Evolutionary conservation across 352 stramenopile species (phyloP), one percentile per base, ranked within the genome.

Genomic region (Globisporangium splendens): DNA sequence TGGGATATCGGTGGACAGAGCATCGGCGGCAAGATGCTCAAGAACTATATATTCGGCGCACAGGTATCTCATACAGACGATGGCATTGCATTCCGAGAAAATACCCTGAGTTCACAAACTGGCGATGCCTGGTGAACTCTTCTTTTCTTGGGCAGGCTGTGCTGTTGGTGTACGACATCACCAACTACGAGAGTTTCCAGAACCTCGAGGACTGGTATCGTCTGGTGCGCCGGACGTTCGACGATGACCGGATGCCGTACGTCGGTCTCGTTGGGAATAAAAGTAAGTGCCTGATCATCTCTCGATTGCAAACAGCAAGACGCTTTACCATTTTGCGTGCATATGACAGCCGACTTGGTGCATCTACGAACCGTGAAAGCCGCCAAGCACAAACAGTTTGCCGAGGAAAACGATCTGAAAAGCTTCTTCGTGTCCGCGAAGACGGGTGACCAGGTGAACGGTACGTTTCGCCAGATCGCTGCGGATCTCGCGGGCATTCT

Each of bases 141-240:
- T 43, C 17, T n/a, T 44, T 44, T 43, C 10, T 17, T 43, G 38
- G 13, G 6, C 39, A 91, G 83, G 91, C 86, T 2, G 86, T 98
- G 44, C 61, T 98, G 43, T 66, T 98, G 24, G 91, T 95, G 51
- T 98, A 98, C 66, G 94, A 98, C 75, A 95, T 98, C 64, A 98
- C 93, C 50, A 98, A 97, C 72, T 97, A 96, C 61, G 89, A 98
- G 63, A 97, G 87, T 56, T 98, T 98, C 62, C 87, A 95, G 62
- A 97, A 98, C 71, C 75, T 98, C 15, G 93, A 98, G 58, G 92
- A 98, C 63, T 98, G 92, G 92, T 96, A 96, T 63, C 79, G 88
- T 8, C 70, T 98, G n/a, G 93, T 97, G 46, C 73, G 83, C 14
- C 76, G 82, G 58, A 91, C 89, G n/a, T 97, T 97, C 57, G 72